Evolutionary conservation across 371 early-diverging fungal genomes (phyloP).

Genomic region (Funneliformis caledonium): DNA sequence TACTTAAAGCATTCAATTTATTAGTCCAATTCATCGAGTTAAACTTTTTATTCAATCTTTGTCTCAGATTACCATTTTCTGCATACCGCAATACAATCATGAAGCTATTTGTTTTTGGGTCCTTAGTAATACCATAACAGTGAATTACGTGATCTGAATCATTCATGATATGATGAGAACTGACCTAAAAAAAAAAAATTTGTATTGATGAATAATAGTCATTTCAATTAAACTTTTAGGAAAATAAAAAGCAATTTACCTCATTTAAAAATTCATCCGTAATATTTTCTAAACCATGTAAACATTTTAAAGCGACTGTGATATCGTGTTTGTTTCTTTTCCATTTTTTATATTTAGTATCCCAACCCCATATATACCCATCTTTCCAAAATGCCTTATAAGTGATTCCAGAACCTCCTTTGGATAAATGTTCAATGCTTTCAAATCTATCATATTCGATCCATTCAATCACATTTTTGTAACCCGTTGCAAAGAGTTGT

Average conservation of each 20-base stretch:
- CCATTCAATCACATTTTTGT: conserved; percentile 4
- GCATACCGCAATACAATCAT: background rate
- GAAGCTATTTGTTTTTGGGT: background rate
- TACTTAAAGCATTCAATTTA: background rate
- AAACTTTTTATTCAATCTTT: background rate
- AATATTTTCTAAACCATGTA: background rate
- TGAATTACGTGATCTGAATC: background rate
- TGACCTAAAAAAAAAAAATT: background rate
- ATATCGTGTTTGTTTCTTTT: background rate
- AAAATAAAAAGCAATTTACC: background rate
- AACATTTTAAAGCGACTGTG: background rate
- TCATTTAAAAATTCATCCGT: background rate
- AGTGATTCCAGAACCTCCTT: background rate
- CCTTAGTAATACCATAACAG: background rate
- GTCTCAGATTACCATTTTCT: no score
- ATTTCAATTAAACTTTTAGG: background rate
- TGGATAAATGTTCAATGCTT: background rate
- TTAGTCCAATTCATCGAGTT: background rate
- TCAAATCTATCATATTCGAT: background rate
- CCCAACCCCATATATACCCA: background rate
- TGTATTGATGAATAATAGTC: background rate
- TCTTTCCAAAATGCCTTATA: background rate
- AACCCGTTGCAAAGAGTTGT: background rate
- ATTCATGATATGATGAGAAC: background rate
- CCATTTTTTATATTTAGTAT: background rate